Percentiles rank a stretch among this genome's conserved stretches.
phyloP scores from a whole-genome alignment of 768 basidiomycete genomes.

The Agrocybe pediades region DNA sequence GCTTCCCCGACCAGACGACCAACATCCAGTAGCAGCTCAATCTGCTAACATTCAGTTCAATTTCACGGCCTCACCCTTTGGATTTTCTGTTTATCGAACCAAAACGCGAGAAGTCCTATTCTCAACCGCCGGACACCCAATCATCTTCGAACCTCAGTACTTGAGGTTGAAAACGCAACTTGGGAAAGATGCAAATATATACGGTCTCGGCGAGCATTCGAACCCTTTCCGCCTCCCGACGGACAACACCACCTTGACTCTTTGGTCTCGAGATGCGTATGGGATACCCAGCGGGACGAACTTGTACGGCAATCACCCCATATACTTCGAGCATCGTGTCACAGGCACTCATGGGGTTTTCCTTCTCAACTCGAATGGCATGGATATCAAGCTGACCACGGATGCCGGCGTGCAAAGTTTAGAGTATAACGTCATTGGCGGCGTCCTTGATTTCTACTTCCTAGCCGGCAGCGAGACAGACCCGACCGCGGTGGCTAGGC shows the following conservation, averaged over 20 bases:
- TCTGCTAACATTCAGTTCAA: slow-evolving; percentile 56
- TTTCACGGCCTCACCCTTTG: slow-evolving; percentile 60
- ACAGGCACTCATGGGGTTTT: slow-evolving; percentile 73
- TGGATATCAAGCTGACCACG: slow-evolving; percentile 71
- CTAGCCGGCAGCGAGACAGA: slow-evolving; percentile 64
- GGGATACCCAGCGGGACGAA: slow-evolving; percentile 61
- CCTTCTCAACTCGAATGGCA: slow-evolving; percentile 70
- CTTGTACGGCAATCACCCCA: slow-evolving; percentile 72
- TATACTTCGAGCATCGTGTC: slow-evolving; percentile 70
- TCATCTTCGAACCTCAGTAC: slow-evolving; percentile 80
- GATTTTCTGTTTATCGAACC: slow-evolving; percentile 56
- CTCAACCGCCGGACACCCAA: slow-evolving; percentile 56
- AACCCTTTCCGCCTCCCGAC: slow-evolving; percentile 61
- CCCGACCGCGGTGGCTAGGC: slow-evolving; percentile 59
- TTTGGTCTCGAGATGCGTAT: slow-evolving; percentile 71
- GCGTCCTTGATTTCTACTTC: slow-evolving; percentile 80
- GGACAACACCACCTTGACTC: slow-evolving; percentile 45
- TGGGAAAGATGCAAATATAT: slow-evolving; percentile 65
- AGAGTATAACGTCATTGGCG: slow-evolving; percentile 80
- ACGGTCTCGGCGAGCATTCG: slow-evolving; percentile 78
- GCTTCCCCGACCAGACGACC: slow-evolving; percentile 51
- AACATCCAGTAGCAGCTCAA: slow-evolving; percentile 25
- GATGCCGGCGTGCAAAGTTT: slow-evolving; percentile 40
- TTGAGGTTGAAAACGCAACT: slow-evolving; percentile 69
- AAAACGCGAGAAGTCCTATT: slow-evolving; percentile 57